phyloP scores from a whole-genome alignment of 495 filamentous ascomycete genomes.

The Talaromyces nanjingensis region DNA sequence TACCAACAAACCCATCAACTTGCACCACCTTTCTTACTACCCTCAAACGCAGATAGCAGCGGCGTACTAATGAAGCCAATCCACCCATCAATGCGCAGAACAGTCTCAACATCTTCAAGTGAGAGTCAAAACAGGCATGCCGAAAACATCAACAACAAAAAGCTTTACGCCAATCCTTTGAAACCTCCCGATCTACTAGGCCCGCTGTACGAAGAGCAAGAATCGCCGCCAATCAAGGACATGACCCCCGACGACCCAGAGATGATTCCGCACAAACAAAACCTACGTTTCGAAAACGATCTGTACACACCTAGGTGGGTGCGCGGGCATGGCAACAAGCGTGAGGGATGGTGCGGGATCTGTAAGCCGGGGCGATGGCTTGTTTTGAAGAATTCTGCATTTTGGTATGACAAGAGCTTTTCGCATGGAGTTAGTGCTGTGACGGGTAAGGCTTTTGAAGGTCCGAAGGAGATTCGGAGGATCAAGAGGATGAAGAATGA shows the following conservation, averaged over 20 bases:
- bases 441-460: conserved; percentile 65
- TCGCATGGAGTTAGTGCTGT: conserved; percentile 75
- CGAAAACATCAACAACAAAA: neutral
- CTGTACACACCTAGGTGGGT: conserved; percentile 75
- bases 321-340: conserved; percentile 71
- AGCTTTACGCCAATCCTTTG: conserved; percentile 18
- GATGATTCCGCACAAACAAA: conserved; percentile 64
- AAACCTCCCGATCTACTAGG: conserved; percentile 69
- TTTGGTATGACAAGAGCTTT: conserved; percentile 83
- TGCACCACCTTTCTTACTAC: neutral
- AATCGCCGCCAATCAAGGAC: conserved; percentile 63
- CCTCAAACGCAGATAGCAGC: neutral
- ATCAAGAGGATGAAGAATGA: conserved; percentile 62
- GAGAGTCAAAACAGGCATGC: neutral
- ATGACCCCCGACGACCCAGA: conserved; percentile 69
- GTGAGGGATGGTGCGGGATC: conserved; percentile 79
- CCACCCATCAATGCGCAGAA: neutral
- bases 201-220: conserved; percentile 58
- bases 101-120: neutral
- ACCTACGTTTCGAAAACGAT: conserved; percentile 69
- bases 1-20: neutral
- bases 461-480: conserved; percentile 60
- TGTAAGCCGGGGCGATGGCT: conserved; percentile 78
- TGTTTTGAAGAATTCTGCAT: conserved; percentile 75
- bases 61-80: neutral